These are phyloP conservation scores for Penicillium herquei DNA, from an alignment of 495 filamentous ascomycete species.

Conservation along the genomic window DNA sequence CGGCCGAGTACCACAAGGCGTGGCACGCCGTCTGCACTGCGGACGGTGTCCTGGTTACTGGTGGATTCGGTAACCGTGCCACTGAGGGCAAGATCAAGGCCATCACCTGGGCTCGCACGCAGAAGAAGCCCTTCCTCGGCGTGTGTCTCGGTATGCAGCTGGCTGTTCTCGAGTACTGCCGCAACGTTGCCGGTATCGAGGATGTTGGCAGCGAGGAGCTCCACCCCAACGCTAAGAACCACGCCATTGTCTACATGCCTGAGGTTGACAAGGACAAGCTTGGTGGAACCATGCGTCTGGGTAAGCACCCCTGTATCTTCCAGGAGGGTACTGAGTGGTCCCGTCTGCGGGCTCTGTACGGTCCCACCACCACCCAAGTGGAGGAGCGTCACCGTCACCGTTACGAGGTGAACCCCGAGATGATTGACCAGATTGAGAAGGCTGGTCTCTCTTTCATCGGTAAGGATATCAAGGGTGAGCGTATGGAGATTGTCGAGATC, in stretches of 20 bases:
- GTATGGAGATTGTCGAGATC: constrained; percentile 91
- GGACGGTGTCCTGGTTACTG: constrained; percentile 56
- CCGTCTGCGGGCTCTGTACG: constrained; percentile 73
- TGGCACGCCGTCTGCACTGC: constrained; percentile 79
- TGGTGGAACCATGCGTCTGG: constrained; percentile 93
- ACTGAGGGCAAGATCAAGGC: constrained; percentile 86
- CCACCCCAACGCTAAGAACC: constrained; percentile 6
- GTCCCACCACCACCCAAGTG: constrained; percentile 32
- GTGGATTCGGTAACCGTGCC: constrained; percentile 82
- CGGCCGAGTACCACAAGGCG: constrained; percentile 83
- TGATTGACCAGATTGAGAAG: constrained; percentile 31
- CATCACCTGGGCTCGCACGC: constrained; percentile 77
- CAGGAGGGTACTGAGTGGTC: constrained; percentile 78
- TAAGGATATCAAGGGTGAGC: constrained; percentile 77
- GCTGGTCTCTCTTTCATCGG: constrained; percentile 50
- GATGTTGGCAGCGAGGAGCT: constrained; percentile 18
- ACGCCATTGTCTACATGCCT: constrained; percentile 78
- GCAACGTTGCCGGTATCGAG: constrained; percentile 61
- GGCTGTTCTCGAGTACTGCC: constrained; percentile 87
- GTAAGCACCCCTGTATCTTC: constrained; percentile 71
- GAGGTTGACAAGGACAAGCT: constrained; percentile 72
- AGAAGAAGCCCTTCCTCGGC: constrained; percentile 79
- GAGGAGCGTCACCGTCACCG: constrained; percentile 49
- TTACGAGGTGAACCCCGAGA: constrained; percentile 45
- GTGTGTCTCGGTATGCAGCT: constrained; percentile 96